Evolutionary conservation across 352 stramenopile species (phyloP).

Genomic region (Globisporangium carolinianum): DNA sequence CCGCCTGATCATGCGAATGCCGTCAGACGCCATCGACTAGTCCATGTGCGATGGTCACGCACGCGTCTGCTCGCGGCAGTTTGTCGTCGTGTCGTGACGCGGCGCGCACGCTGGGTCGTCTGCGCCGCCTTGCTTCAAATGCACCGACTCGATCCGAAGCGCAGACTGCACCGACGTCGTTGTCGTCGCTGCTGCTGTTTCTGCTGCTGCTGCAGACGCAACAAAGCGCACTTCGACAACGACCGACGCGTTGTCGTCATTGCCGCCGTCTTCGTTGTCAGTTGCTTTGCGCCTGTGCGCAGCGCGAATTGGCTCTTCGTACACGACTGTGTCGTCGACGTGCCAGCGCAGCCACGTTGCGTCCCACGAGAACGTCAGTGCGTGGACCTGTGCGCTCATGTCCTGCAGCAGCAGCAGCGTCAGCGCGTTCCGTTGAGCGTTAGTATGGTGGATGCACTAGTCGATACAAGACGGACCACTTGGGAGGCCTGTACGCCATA

Average conservation of each 20-base stretch:
- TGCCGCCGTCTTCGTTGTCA: neutral
- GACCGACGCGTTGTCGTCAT: neutral
- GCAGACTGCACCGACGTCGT: neutral
- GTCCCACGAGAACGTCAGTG: constrained; percentile 39
- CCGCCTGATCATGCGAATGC: too few species aligned
- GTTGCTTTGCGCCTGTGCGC: neutral
- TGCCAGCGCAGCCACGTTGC: constrained; percentile 51
- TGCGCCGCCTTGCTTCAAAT: constrained; percentile 16
- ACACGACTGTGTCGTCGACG: constrained; percentile 40
- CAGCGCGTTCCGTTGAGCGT: neutral
- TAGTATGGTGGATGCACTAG: neutral
- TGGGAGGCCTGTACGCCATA: too few species aligned
- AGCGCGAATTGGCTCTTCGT: constrained; percentile 28
- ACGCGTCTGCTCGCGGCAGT: constrained; percentile 39
- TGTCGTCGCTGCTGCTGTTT: neutral
- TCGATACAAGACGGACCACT: neutral
- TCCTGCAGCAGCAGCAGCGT: constrained; percentile 15
- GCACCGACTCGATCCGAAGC: constrained; percentile 20
- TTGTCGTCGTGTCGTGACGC: constrained; percentile 22
- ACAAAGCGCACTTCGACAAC: constrained; percentile 1
- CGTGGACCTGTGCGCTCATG: constrained; percentile 18
- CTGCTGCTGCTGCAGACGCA: neutral
- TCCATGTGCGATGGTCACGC: constrained; percentile 5
- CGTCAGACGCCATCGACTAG: neutral
- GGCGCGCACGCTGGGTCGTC: constrained; percentile 28